Conservation (phyloP, 2,329 filamentous ascomycete species). For the Metarhizium guizhouense region DNA sequence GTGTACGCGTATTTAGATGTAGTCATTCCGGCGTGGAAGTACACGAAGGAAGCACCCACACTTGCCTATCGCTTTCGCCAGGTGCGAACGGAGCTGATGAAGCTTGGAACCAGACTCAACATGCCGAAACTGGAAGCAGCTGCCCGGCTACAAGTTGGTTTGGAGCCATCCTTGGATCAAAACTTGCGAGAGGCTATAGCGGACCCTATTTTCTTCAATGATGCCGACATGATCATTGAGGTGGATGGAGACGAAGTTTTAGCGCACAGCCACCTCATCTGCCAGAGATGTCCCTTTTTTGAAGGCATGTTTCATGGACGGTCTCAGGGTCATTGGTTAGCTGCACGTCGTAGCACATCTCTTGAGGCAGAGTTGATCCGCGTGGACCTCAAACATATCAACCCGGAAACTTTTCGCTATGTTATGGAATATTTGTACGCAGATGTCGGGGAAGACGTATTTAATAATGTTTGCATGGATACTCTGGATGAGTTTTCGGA, state of each 20-base stretch:
- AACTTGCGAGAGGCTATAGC: conserved; percentile 65
- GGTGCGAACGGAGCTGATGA: conserved; percentile 81
- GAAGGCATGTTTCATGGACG: conserved; percentile 83
- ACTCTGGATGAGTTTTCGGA: conserved; percentile 80
- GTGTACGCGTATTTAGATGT: conserved; percentile 75
- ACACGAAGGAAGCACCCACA: conserved; percentile 55
- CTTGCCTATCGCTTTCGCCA: conserved; percentile 68
- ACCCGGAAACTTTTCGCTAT: conserved; percentile 62
- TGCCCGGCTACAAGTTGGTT: conserved; percentile 62
- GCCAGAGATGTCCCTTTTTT: conserved; percentile 86
- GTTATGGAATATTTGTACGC: conserved; percentile 78
- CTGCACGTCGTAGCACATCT: conserved; percentile 48
- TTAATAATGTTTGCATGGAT: conserved; percentile 62
- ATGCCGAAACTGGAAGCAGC: conserved; percentile 67
- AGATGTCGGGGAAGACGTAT: conserved; percentile 71
- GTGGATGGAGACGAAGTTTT: conserved; percentile 63
- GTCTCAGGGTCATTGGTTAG: conserved; percentile 76
- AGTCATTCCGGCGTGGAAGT: conserved; percentile 80
- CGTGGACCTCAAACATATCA: conserved; percentile 78
- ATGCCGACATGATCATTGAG: conserved; percentile 71
- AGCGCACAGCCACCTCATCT: conserved; percentile 72
- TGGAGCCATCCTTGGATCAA: conserved; percentile 52
- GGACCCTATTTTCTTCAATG: conserved; percentile 64
- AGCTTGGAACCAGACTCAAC: conserved; percentile 61
- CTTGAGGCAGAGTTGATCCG: conserved; percentile 38